Evolutionary conservation across 805 yeast species (phyloP).

Genomic region (Soucietia sequanensis): DNA sequence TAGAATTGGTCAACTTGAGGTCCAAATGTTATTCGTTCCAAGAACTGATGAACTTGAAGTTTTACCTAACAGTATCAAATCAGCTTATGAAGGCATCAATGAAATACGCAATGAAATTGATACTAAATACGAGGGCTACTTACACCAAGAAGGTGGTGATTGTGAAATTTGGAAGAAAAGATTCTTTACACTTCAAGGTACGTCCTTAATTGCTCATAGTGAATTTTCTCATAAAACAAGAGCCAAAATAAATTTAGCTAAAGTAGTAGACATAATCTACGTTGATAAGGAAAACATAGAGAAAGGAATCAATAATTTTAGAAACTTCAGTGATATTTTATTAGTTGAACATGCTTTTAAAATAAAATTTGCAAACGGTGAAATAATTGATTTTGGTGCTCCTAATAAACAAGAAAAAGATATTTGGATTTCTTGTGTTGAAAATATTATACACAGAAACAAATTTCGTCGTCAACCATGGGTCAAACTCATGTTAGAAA

Average conservation of each 20-base stretch:
- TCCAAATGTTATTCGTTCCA: constrained; percentile 69
- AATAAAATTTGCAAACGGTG: constrained; percentile 74
- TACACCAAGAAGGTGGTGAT: constrained; percentile 93
- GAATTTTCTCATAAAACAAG: constrained; percentile 66
- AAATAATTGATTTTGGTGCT: constrained; percentile 81
- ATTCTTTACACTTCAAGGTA: constrained; percentile 70
- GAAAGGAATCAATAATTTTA: constrained; percentile 29
- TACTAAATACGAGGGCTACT: constrained; percentile 55
- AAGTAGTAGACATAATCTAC: constrained; percentile 54
- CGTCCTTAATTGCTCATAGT: constrained; percentile 72
- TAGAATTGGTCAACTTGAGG: constrained; percentile 62
- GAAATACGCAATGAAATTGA: constrained; percentile 27
- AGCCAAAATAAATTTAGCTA: constrained; percentile 72
- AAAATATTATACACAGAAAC: constrained; percentile 54
- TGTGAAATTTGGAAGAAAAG: constrained; percentile 71
- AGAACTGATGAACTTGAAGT: constrained; percentile 57
- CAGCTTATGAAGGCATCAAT: constrained; percentile 36
- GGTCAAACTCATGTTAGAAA: constrained; percentile 49
- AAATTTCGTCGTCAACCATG: constrained; percentile 58
- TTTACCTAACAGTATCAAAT: constrained; percentile 66
- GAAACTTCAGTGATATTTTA: constrained; percentile 73
- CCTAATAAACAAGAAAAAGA: constrained; percentile 60
- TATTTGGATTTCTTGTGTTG: constrained; percentile 64
- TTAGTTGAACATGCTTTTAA: constrained; percentile 73
- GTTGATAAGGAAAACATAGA: constrained; percentile 38